These are phyloP conservation scores for Lichtheimia ornata DNA, from an alignment of 371 early-diverging fungal genomes.

Conservation along the genomic window DNA sequence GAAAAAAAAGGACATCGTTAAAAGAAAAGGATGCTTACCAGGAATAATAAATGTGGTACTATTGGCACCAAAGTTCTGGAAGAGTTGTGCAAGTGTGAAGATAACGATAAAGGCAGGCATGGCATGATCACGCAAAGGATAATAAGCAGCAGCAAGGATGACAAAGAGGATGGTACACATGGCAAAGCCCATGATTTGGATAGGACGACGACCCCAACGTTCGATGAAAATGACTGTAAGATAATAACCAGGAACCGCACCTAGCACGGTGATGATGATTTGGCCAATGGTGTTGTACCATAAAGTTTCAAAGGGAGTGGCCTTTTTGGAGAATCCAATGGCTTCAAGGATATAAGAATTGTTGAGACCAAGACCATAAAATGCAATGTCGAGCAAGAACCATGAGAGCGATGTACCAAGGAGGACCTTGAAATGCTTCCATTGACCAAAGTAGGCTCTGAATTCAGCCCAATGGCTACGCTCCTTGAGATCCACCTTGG, in stretches of 20 bases:
- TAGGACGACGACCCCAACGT: slow-evolving; percentile 75
- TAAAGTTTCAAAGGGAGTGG: slow-evolving; percentile 55
- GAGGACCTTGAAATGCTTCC: slow-evolving; percentile 77
- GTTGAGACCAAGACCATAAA: slow-evolving; percentile 88
- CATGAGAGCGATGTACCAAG: slow-evolving; percentile 79
- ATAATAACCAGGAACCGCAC: slow-evolving; percentile 91
- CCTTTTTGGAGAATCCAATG: slow-evolving; percentile 64
- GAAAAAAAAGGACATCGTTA: too few species aligned
- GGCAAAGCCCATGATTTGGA: slow-evolving; percentile 80
- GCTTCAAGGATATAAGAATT: slow-evolving; percentile 69
- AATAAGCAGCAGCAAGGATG: slow-evolving; percentile 73
- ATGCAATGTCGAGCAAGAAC: slow-evolving; percentile 88
- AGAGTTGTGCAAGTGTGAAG: slow-evolving; percentile 75
- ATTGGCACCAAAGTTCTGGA: slow-evolving; percentile 93
- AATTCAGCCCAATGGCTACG: slow-evolving; percentile 66
- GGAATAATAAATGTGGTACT: slow-evolving; percentile 90
- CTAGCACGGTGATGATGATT: slow-evolving; percentile 80
- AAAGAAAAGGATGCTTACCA: slow-evolving; percentile 27
- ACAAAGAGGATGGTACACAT: slow-evolving; percentile 73
- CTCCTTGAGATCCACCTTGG: slow-evolving; percentile 43
- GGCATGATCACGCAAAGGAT: slow-evolving; percentile 53
- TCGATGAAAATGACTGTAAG: slow-evolving; percentile 80
- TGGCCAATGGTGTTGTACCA: slow-evolving; percentile 75
- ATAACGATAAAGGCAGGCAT: slow-evolving; percentile 71
- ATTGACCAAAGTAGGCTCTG: slow-evolving; percentile 72